Conservation (phyloP, 805 yeast species). For the Sporopachydermia quercuum region DNA sequence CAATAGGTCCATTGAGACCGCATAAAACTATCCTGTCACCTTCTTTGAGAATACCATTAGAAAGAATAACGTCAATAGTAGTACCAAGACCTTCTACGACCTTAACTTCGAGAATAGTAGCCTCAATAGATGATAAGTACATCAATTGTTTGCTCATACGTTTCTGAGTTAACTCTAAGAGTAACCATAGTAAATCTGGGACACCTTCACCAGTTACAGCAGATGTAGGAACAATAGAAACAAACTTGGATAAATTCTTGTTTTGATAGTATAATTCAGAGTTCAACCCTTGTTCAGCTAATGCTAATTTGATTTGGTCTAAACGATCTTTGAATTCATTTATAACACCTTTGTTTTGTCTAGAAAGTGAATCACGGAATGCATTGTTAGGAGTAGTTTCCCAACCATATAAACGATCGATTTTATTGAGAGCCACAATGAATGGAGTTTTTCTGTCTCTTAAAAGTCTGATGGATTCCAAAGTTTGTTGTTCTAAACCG, state of each 20-base stretch:
- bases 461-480: conserved; percentile 82
- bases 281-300: conserved; percentile 97
- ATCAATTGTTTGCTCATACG: conserved; percentile 97
- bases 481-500: conserved; percentile 95
- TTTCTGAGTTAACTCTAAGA: conserved; percentile 91
- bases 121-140: conserved; percentile 88
- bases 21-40: conserved; percentile 93
- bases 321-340: conserved; percentile 84
- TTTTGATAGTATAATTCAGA: conserved; percentile 93
- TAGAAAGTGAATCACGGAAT: conserved; percentile 83
- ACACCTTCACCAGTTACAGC: conserved; percentile 99
- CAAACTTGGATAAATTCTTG: conserved; percentile 84
- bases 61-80: conserved; percentile 91
- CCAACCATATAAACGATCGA: conserved; percentile 97
- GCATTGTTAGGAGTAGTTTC: conserved; percentile 79
- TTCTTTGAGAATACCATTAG: conserved; percentile 91
- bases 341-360: conserved; percentile 74
- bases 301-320: conserved; percentile 71
- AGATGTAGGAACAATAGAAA: conserved; percentile 94
- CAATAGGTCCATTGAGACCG: conserved; percentile 98
- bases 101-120: conserved; percentile 93
- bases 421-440: conserved; percentile 91
- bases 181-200: conserved; percentile 92
- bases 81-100: conserved; percentile 98
- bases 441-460: conserved; percentile 98